These are phyloP conservation scores for Suillus placidus DNA, from an alignment of 768 basidiomycete genomes.

Conservation along the genomic window DNA sequence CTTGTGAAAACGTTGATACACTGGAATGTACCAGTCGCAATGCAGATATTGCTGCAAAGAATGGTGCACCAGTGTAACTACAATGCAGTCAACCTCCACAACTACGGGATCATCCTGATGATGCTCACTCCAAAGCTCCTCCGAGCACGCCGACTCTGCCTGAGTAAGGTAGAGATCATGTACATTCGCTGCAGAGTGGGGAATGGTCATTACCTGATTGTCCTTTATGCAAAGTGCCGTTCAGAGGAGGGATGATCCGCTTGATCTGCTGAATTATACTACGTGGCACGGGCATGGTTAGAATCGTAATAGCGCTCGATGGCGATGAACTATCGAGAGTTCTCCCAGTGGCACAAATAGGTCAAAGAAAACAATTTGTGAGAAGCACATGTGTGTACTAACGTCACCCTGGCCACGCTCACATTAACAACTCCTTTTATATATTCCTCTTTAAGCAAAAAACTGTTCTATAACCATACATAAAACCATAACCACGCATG, in stretches of 20 bases:
- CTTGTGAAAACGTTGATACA: not conserved
- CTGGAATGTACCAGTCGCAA: constrained; percentile 66
- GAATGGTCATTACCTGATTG: constrained; percentile 67
- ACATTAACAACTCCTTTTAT: not conserved
- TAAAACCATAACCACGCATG: not conserved
- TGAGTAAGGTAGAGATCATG: constrained; percentile 22
- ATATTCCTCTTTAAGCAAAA: not conserved
- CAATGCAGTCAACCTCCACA: not conserved
- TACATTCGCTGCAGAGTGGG: constrained; percentile 7
- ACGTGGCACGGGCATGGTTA: constrained; percentile 62
- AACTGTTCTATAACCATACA: not conserved
- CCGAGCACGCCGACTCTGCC: constrained; percentile 94
- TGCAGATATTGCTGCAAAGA: constrained; percentile 91
- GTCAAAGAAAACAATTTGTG: not conserved
- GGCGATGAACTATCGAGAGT: not conserved
- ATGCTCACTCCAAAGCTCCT: constrained; percentile 85
- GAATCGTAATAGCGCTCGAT: not conserved
- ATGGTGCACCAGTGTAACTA: constrained; percentile 97
- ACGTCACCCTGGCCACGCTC: not conserved
- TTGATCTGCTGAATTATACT: constrained; percentile 71
- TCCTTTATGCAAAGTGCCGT: constrained; percentile 89
- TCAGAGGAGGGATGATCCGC: constrained; percentile 86
- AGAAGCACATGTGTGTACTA: not conserved
- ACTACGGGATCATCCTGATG: not conserved
- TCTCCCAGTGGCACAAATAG: not conserved